Evolutionary conservation across 306 rosid genomes (phyloP).

Genomic region (Cicer yamashitae): DNA sequence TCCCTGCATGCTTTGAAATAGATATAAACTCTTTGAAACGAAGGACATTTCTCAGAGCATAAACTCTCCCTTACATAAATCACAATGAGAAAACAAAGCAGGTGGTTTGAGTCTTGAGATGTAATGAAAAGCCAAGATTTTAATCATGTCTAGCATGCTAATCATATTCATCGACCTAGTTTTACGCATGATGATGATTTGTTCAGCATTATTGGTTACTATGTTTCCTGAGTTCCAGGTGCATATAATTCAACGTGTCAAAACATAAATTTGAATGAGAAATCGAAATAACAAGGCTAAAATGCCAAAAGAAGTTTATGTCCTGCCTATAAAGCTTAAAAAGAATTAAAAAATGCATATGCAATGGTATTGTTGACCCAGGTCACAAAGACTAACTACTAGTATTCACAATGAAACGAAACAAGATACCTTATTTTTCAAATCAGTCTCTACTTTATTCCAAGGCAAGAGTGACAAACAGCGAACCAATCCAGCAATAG

Average conservation of each 20-base stretch:
- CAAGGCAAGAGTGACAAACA: slow-evolving; percentile 86
- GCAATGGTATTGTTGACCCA: slow-evolving; percentile 9
- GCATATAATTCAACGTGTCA: background rate
- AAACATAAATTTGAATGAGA: slow-evolving; percentile 18
- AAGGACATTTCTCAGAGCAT: too few relatives aligned
- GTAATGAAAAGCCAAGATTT: slow-evolving; percentile 10
- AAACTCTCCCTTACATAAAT: background rate
- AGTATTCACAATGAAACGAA: slow-evolving; percentile 18
- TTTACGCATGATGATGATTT: background rate
- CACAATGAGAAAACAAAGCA: background rate
- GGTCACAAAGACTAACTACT: slow-evolving; percentile 24
- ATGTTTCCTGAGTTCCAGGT: slow-evolving; percentile 11
- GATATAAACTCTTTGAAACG: too few relatives aligned
- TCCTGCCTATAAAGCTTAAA: slow-evolving; percentile 16
- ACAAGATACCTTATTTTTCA: slow-evolving; percentile 60
- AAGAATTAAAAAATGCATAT: slow-evolving; percentile 2
- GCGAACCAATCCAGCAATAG: slow-evolving; percentile 72
- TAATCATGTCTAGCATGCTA: slow-evolving; percentile 9
- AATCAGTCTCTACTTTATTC: slow-evolving; percentile 62
- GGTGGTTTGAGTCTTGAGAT: background rate
- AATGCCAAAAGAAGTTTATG: slow-evolving; percentile 22
- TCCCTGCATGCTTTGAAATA: too few relatives aligned
- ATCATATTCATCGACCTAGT: slow-evolving; percentile 1
- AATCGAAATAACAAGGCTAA: slow-evolving; percentile 30
- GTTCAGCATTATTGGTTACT: slow-evolving; percentile 6